Percentiles rank a stretch among this genome's conserved stretches.
Evolutionary conservation across 805 yeast species (phyloP).

Genomic region (Wickerhamiella dianesei): DNA sequence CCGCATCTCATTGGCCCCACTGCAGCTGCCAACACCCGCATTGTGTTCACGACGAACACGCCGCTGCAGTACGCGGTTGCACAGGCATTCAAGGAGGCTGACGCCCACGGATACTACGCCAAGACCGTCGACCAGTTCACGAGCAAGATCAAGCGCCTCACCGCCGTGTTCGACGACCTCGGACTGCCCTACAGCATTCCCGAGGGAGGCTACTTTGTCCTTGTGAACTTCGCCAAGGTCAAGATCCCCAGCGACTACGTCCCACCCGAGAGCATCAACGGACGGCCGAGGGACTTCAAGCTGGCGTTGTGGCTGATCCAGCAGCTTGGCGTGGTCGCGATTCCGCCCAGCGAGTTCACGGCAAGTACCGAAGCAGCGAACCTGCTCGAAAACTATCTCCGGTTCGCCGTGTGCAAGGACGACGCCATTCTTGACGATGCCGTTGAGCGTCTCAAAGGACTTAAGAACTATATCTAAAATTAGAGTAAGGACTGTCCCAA

Average conservation of each 20-base stretch:
- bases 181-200: slow-evolving; percentile 81
- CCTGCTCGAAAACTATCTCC: slow-evolving; percentile 68
- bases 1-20: slow-evolving; percentile 70
- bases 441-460: slow-evolving; percentile 53
- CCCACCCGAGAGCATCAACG: slow-evolving; percentile 55
- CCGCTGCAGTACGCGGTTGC: slow-evolving; percentile 91
- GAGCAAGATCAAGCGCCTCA: slow-evolving; percentile 60
- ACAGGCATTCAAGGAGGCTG: slow-evolving; percentile 53
- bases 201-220: slow-evolving; percentile 85
- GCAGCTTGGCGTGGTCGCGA: slow-evolving; percentile 88
- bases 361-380: slow-evolving; percentile 47
- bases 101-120: slow-evolving; percentile 51
- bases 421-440: slow-evolving; percentile 71
- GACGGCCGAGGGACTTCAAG: slow-evolving; percentile 72
- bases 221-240: slow-evolving; percentile 76
- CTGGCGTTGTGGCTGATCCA: slow-evolving; percentile 85
- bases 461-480: slow-evolving; percentile 44
- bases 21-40: slow-evolving; percentile 83
- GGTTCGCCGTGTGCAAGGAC: slow-evolving; percentile 95
- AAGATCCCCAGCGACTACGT: slow-evolving; percentile 60
- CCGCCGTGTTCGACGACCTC: slow-evolving; percentile 68
- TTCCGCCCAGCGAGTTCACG: slow-evolving; percentile 95
- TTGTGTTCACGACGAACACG: slow-evolving; percentile 80
- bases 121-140: slow-evolving; percentile 53
- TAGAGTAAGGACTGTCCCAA: slow-evolving; percentile 77